These are phyloP conservation scores for Neostapfia colusana DNA, from an alignment of 176 grass and related monocot genomes.

Conservation along the genomic window DNA sequence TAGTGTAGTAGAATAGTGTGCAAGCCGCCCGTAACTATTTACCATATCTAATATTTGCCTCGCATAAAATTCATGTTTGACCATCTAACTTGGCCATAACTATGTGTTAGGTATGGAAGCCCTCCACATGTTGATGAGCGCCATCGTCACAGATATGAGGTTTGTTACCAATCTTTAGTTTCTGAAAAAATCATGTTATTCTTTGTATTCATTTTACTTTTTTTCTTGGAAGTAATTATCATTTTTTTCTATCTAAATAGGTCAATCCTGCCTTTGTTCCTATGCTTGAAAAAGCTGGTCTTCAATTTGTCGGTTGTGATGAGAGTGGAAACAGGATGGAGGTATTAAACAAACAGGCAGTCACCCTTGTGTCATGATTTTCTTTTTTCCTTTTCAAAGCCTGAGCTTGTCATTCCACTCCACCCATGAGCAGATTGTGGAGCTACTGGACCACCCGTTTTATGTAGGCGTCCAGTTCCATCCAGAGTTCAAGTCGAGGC, in stretches of 20 bases:
- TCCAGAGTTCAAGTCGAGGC: conserved; percentile 94
- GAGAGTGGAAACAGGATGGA: conserved; percentile 93
- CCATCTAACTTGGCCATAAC: conserved; percentile 34
- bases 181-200: conserved; percentile 16
- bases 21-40: neutral
- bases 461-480: conserved; percentile 95
- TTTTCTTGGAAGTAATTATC: conserved; percentile 17
- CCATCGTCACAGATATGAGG: conserved; percentile 98
- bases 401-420: conserved; percentile 26
- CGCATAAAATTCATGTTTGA: conserved; percentile 22
- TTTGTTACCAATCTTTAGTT: conserved; percentile 36
- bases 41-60: neutral
- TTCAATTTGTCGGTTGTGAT: conserved; percentile 88
- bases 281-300: conserved; percentile 67
- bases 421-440: conserved; percentile 62
- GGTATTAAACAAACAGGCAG: conserved; percentile 46
- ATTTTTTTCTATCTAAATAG: conserved; percentile 36
- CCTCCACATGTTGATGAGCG: conserved; percentile 83
- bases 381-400: neutral
- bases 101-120: conserved; percentile 66
- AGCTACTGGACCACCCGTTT: conserved; percentile 72
- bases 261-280: conserved; percentile 83
- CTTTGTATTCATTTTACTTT: neutral
- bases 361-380: conserved; percentile 7
- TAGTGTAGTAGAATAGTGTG: conserved; percentile 2